Evolutionary conservation across 345 rosid species (phyloP), one percentile per base, ranked within the genome.

Genomic region (Toxicodendron radicans): DNA sequence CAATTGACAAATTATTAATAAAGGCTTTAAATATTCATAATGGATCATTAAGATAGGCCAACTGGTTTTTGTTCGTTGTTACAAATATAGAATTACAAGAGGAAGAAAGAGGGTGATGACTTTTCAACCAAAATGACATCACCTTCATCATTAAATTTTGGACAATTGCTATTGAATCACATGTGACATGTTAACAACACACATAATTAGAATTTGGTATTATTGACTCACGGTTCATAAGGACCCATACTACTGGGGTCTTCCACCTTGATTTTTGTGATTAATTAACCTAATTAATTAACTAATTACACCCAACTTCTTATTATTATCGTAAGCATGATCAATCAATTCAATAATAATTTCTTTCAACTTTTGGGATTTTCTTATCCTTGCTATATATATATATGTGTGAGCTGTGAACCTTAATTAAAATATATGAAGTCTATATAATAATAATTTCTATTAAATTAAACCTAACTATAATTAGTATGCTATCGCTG

Each of bases 171-270:
- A 20, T 32, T 46, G 32, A 4, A 66, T 58, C 51, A 48, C 72
- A 75, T 74, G 78, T 75, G 72, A 48, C 58, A 32, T 66, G 66
- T 20, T 38, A 38, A 38, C 78, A 73, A 38, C 67, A 13, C 24
- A 59, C 8, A 32, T 65, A n/a, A 3, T 10, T 35, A 20, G 20
- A 35, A 71, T 71, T 30, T 20, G 66, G n/a, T 30, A 77, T 71
- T 16, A 77, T 77, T 64, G 59, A 13, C 17, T 64, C 72, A 76
- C 30, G 30, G 30, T 27, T n/a, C n/a, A n/a, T n/a, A n/a, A n/a
- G n/a, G n/a, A n/a, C 30, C 30, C 30, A 27, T 27, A 2, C 30
- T 27, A 38, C 43, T 38, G 43, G 43, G 43, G 8, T 38, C 8
- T 38, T 38, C 43, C 8, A 38, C 7, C 43, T 38, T 38, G 0